Percentiles rank a stretch among this genome's conserved stretches.
Evolutionary conservation across 2,329 filamentous ascomycete species (phyloP).

Genomic region (Pseudogymnoascus sp.): DNA sequence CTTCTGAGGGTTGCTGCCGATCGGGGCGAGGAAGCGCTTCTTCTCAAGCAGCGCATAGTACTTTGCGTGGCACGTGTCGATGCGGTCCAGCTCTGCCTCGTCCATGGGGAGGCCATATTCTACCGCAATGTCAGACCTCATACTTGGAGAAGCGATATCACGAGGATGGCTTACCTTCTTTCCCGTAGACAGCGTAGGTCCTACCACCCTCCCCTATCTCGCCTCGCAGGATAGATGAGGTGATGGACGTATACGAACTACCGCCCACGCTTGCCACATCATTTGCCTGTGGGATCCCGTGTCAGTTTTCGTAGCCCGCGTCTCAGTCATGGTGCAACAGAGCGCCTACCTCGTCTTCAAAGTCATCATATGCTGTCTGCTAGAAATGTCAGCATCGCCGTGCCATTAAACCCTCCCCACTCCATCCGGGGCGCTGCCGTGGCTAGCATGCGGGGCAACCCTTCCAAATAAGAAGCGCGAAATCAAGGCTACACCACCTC

Average conservation of each 20-base stretch:
- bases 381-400: neutral
- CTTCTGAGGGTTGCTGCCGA: conserved; percentile 21
- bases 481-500: neutral
- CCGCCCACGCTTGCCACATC: neutral
- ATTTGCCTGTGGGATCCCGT: neutral
- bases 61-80: conserved; percentile 18
- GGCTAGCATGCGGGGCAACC: neutral
- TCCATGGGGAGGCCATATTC: conserved; percentile 19
- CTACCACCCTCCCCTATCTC: conserved; percentile 14
- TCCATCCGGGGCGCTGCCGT: neutral
- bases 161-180: conserved; percentile 9
- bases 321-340: neutral
- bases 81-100: conserved; percentile 17
- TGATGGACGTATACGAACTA: neutral
- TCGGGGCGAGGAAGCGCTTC: conserved; percentile 14
- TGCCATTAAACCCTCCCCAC: neutral
- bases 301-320: neutral
- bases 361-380: neutral
- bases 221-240: neutral
- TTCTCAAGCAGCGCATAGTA: conserved; percentile 16
- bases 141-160: neutral
- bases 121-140: neutral
- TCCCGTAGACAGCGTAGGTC: conserved; percentile 14
- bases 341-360: neutral
- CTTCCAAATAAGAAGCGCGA: conserved; percentile 2